Conservation (phyloP, 345 rosid species). For the Eucalyptus curtisii region DNA sequence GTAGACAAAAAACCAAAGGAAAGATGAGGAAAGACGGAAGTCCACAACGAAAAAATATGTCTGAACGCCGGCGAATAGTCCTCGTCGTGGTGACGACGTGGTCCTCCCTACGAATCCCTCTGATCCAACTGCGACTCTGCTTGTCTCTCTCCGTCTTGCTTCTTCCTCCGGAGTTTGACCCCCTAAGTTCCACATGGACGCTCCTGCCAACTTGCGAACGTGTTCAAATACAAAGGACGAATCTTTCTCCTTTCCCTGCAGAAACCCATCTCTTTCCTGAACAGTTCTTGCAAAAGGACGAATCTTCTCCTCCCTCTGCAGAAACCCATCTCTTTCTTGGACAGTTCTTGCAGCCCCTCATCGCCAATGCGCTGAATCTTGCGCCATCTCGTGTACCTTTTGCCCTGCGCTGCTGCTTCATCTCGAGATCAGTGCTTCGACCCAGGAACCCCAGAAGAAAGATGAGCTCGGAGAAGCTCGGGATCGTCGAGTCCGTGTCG, state of each 20-base stretch:
- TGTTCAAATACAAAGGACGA: background rate
- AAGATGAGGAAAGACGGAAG: background rate
- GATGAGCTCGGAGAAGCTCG: conserved; percentile 23
- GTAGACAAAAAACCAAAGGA: background rate
- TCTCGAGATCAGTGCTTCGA: background rate
- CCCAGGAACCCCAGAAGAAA: background rate
- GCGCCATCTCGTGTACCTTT: background rate
- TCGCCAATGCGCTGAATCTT: background rate
- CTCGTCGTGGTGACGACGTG: background rate
- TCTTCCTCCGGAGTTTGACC: background rate
- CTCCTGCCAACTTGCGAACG: background rate
- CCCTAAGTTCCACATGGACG: background rate
- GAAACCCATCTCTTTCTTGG: background rate
- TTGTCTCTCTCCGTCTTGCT: background rate
- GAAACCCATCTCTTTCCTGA: background rate
- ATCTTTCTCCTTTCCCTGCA: background rate
- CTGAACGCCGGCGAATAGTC: background rate
- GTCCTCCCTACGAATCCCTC: background rate
- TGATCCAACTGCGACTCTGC: background rate
- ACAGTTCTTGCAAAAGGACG: background rate
- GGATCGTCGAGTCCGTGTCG: conserved; percentile 13
- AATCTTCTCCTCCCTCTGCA: background rate
- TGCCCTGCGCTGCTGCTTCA: background rate
- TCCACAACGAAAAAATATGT: background rate
- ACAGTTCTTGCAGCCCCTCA: background rate